A percentile compares a stretch with the other conserved stretches of the same genome.
phyloP scores from a whole-genome alignment of 768 basidiomycete genomes.

The Daedaleopsis nitida region DNA sequence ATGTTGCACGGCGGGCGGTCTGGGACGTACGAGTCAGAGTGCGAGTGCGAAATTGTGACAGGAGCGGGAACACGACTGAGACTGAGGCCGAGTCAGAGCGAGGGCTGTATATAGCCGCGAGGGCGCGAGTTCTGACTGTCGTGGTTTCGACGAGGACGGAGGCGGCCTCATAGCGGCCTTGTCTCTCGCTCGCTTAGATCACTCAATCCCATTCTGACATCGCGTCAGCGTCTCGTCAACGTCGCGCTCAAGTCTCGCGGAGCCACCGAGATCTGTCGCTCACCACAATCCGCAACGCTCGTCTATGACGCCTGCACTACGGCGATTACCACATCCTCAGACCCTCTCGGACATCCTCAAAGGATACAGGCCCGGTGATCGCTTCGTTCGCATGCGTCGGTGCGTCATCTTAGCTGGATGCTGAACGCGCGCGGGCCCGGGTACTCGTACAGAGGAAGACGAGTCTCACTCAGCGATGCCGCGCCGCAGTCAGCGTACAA shows the following conservation, averaged over 20 bases:
- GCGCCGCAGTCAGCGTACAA: no score
- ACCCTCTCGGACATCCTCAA: no score
- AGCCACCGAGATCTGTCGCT: no score
- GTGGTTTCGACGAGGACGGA: background rate
- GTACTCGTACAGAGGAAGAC: no score
- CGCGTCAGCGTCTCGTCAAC: slow-evolving; percentile 16
- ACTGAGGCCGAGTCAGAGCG: slow-evolving; percentile 2
- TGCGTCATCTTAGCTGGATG: no score
- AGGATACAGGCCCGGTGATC: no score
- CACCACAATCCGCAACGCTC: no score
- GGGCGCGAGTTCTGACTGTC: background rate
- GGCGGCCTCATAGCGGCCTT: background rate
- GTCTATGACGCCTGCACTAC: no score
- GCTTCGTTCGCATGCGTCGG: no score
- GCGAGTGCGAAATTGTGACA: background rate
- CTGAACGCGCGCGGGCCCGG: no score
- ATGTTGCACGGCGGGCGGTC: slow-evolving; percentile 8
- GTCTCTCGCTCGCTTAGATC: background rate
- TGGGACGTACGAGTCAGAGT: slow-evolving; percentile 18
- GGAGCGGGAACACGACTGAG: background rate
- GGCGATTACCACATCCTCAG: no score
- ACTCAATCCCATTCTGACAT: slow-evolving; percentile 4
- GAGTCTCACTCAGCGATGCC: no score
- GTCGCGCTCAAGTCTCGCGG: background rate
- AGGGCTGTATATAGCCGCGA: background rate